Conservation (phyloP, 805 yeast species). For the Scheffersomyces amazonensis region DNA sequence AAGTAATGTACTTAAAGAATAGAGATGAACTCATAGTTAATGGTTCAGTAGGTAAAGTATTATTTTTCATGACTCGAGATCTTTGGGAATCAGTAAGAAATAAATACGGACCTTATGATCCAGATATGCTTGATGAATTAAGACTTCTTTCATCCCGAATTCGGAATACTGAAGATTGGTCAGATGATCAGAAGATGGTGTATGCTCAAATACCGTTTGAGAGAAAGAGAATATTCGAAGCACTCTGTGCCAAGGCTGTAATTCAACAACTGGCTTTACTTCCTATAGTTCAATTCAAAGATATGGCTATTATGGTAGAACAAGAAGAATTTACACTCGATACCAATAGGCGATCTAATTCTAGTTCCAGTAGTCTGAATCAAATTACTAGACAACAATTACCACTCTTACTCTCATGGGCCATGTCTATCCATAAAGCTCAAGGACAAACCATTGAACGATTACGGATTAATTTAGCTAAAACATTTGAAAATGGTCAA, state of each 20-base stretch:
- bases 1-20: constrained; percentile 91
- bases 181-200: constrained; percentile 11
- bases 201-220: constrained; percentile 21
- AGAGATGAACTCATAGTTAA: constrained; percentile 75
- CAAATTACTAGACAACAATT: constrained; percentile 50
- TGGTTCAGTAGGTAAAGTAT: constrained; percentile 83
- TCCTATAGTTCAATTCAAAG: constrained; percentile 49
- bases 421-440: constrained; percentile 78
- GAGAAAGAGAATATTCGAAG: constrained; percentile 18
- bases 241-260: constrained; percentile 18
- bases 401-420: constrained; percentile 78
- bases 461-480: constrained; percentile 64
- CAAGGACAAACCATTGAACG: constrained; percentile 81
- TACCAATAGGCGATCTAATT: neutral
- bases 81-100: constrained; percentile 22
- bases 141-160: constrained; percentile 18
- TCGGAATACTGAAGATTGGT: constrained; percentile 17
- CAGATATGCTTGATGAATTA: constrained; percentile 20
- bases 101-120: constrained; percentile 16
- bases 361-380: constrained; percentile 7
- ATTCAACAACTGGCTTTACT: constrained; percentile 17
- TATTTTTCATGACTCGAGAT: constrained; percentile 43
- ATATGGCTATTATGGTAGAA: constrained; percentile 28
- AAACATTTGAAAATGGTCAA: constrained; percentile 77
- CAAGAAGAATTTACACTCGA: constrained; percentile 31